Evolutionary conservation across 495 filamentous ascomycete genomes (phyloP), one percentile per base, ranked within the genome.

Genomic region (Hyaloscypha bicolor): DNA sequence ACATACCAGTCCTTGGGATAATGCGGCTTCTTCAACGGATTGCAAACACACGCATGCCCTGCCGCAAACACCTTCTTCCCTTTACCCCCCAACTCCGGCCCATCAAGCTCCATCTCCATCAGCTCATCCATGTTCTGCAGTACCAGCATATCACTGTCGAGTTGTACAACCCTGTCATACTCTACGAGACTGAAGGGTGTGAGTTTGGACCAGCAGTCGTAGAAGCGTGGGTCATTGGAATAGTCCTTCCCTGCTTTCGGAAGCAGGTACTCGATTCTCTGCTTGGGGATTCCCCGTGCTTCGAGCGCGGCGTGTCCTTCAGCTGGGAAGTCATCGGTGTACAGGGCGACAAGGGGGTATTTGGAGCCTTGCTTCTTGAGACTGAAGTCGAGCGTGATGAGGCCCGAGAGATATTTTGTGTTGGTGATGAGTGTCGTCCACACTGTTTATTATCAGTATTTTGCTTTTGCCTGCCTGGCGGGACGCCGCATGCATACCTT

Each of bases 61-160:
- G 90, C 88, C 0, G 89, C 91, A 75, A 94, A 92, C 9, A 93
- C 87, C 32, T 82, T 79, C 52, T 71, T 75, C 9, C 85, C 87
- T 39, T 78, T 83, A 14, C 86, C 87, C 2, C 22, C 78, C 71
- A 80, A 48, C 59, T 71, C 70, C 2, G 85, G 79, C 51, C 76
- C 71, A 74, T 93, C 90, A 19, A 95, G 82, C 69, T 82, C 75
- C 6, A 95, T 32, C 6, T 91, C 87, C 90, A 94, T 94, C 60
- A 96, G 77, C 76, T 93, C 92, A 73, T 96, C 92, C 90, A 96
- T 94, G 74, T 93, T 93, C 64, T 80, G 78, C 60, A 86, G 78
- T 5, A 91, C 85, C 25, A 94, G 71, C 92, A 94, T 96, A 76
- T 96, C 92, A 71, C 87, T 88, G 76, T 96, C 92, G n/a, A 96